phyloP scores from a whole-genome alignment of 345 rosid species.

The Eucalyptus curtisii region DNA sequence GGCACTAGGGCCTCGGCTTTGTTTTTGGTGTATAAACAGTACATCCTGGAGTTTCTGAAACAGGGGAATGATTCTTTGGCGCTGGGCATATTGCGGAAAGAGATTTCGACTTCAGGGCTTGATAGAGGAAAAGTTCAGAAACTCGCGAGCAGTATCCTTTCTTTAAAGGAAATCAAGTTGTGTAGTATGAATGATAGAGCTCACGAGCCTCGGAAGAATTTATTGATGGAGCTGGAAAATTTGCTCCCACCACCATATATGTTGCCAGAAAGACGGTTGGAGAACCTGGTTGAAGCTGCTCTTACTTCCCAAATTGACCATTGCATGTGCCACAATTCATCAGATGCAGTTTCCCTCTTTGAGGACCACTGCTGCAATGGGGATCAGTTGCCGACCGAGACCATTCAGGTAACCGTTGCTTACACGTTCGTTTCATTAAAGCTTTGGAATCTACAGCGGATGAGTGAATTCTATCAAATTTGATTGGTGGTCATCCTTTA shows the following conservation, averaged over 20 bases:
- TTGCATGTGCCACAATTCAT: conserved; percentile 67
- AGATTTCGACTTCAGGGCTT: conserved; percentile 30
- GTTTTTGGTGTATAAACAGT: conserved; percentile 58
- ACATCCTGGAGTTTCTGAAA: conserved; percentile 47
- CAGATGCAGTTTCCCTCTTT: conserved; percentile 41
- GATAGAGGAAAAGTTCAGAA: conserved; percentile 44
- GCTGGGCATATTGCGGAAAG: conserved; percentile 36
- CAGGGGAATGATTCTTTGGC: conserved; percentile 51
- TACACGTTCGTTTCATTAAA: not conserved
- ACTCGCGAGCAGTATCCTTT: conserved; percentile 45
- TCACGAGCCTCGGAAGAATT: conserved; percentile 27
- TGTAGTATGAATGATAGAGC: conserved; percentile 16
- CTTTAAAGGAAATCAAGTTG: conserved; percentile 26
- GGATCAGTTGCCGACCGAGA: conserved; percentile 78
- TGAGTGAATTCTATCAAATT: not conserved
- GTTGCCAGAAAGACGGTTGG: conserved; percentile 58
- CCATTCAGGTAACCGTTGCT: conserved; percentile 51
- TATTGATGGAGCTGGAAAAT: conserved; percentile 43
- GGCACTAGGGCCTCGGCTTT: conserved; percentile 41
- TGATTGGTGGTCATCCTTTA: not conserved
- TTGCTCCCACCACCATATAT: conserved; percentile 51
- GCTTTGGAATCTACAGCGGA: not conserved
- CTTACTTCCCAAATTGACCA: conserved; percentile 49
- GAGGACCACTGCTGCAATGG: conserved; percentile 66
- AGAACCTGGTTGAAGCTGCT: conserved; percentile 56